These are phyloP conservation scores for Lichina pygmaea DNA, from an alignment of 495 filamentous ascomycete genomes.

Conservation along the genomic window DNA sequence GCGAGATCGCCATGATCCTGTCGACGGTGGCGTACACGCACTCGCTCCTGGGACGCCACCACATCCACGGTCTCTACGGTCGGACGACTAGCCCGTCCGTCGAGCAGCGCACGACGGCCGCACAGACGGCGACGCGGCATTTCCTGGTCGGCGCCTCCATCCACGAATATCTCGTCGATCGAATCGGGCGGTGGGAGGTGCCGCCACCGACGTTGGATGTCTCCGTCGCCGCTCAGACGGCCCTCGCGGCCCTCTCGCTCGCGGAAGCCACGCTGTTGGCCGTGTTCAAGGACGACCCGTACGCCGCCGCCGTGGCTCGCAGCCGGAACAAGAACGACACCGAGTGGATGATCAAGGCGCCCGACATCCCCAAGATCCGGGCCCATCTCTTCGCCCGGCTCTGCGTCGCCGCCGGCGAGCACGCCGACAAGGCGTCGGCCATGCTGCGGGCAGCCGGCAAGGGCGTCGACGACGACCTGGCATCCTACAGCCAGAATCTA, in stretches of 20 bases:
- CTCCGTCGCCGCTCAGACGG: constrained; percentile 25
- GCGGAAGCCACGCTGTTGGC: constrained; percentile 76
- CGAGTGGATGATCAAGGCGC: constrained; percentile 80
- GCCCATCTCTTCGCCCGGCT: constrained; percentile 67
- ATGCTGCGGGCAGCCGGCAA: constrained; percentile 14
- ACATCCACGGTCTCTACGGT: constrained; percentile 14
- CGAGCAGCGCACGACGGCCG: constrained; percentile 36
- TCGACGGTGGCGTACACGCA: constrained; percentile 50
- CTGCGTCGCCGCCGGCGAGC: constrained; percentile 52
- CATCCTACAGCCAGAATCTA: constrained; percentile 48
- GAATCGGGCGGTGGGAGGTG: constrained; percentile 12
- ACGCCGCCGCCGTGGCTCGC: constrained; percentile 50
- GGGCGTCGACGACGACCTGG: constrained; percentile 29
- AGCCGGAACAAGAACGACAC: constrained; percentile 50
- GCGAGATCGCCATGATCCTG: constrained; percentile 56
- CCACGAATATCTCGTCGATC: constrained; percentile 35
- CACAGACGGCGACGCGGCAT: constrained; percentile 49
- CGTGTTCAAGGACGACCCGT: constrained; percentile 81
- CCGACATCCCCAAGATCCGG: constrained; percentile 65
- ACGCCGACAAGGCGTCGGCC: constrained; percentile 31
- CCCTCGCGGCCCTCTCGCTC: constrained; percentile 44
- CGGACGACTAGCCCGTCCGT: neutral
- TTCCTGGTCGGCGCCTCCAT: constrained; percentile 59
- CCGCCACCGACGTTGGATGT: constrained; percentile 2
- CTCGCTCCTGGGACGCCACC: constrained; percentile 36